Conservation (phyloP, 495 filamentous ascomycete genomes). For the Aspergillus indologenus region DNA sequence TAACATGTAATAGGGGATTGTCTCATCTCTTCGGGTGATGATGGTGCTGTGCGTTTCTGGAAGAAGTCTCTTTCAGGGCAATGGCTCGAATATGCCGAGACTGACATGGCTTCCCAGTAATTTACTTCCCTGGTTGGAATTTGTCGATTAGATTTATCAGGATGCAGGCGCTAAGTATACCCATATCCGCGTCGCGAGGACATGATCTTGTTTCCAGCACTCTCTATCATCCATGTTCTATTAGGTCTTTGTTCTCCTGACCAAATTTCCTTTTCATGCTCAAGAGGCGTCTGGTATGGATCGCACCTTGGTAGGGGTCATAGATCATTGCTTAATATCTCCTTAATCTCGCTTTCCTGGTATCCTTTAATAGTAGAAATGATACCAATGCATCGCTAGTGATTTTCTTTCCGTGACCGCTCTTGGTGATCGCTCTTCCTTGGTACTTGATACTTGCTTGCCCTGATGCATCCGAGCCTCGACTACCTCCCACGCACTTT, state of each 20-base stretch:
- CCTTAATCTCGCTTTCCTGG: background rate
- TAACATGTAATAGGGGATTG: slow-evolving; percentile 38
- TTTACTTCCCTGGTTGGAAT: background rate
- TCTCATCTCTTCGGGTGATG: slow-evolving; percentile 49
- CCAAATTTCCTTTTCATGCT: background rate
- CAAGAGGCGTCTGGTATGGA: background rate
- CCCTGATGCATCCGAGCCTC: background rate
- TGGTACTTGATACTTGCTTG: background rate
- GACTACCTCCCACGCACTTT: background rate
- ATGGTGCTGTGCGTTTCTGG: slow-evolving; percentile 51
- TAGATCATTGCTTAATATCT: background rate
- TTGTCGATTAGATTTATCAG: background rate
- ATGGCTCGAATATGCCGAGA: slow-evolving; percentile 52
- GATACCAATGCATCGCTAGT: background rate
- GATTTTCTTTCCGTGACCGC: no score
- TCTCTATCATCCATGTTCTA: background rate
- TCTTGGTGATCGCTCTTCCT: no score
- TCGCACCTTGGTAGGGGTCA: background rate
- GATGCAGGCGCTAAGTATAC: background rate
- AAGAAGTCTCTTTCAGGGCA: slow-evolving; percentile 46
- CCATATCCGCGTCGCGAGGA: background rate
- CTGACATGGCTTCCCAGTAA: slow-evolving; percentile 40
- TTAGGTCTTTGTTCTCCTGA: background rate
- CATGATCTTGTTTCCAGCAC: background rate
- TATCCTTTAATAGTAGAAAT: background rate